Base-by-base conservation (phyloP, 768 basidiomycete species). In the Leccinum rimulosum region DNA sequence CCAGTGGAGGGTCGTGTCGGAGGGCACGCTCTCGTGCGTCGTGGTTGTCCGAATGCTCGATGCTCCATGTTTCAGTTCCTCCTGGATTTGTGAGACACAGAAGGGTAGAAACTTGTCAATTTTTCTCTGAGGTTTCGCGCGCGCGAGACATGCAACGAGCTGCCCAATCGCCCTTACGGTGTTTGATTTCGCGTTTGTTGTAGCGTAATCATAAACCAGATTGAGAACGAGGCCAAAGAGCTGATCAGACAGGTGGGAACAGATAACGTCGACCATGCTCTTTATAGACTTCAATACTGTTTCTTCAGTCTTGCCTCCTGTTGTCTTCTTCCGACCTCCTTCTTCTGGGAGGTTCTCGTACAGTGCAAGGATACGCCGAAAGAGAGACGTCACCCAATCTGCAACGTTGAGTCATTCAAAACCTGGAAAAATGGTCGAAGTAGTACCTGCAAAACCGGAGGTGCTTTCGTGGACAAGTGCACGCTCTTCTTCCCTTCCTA, bases 301-400 rank as follows among this genome's bases (percentile, higher is more conserved):
- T 64, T 93, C 77, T 88, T 91, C 74, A 80, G 82, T 63, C 70
- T 90, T 91, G n/a, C 91, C 91, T 25, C 91, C 91, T 2, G 92
- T 93, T 36, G 82, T 88, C 61, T 91, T 91, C 74, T 82, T 84
- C 75, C 85, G 86, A 5, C 96, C 96, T 11, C 92, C 94, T 74
- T 96, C 95, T 71, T 98, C 96, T 0, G 95, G 95, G 5, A 98
- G 77, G 69, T 96, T 95, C 75, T 95, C 92, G 68, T 89, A 95
- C 19, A 98, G 75, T 1, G 90, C 84, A 54, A 93, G 78, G 54
- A 93, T 84, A 10, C 91, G 84, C 15, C 89, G 80, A 67, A 93
- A 87, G 31, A 93, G 82, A 22, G 87, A 84, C 0, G 81, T 82
- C 12, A 93, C 86, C 91, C 92, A 93, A 67, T 90, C 92, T 91